A percentile compares a stretch with the other conserved stretches of the same genome.
Evolutionary conservation across 2,329 filamentous ascomycete species (phyloP).

Genomic region (Orbilia javanica): DNA sequence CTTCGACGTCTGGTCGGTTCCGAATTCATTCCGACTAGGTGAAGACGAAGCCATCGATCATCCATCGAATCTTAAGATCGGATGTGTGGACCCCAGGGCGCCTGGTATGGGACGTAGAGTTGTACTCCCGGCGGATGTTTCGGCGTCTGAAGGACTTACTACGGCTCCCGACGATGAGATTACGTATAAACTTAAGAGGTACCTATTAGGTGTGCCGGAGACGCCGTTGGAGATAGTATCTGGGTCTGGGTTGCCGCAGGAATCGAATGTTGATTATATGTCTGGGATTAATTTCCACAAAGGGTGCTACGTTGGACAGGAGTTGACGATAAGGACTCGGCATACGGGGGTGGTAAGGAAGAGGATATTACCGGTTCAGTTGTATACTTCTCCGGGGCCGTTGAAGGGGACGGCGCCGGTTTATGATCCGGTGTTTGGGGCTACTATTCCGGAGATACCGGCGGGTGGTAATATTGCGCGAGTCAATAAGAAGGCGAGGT

Average conservation of each 20-base stretch:
- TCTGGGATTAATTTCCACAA: conserved; percentile 91
- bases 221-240: conserved; percentile 81
- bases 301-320: conserved; percentile 96
- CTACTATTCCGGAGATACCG: conserved; percentile 62
- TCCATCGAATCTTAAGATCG: conserved; percentile 60
- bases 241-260: conserved; percentile 82
- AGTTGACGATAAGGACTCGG: conserved; percentile 93
- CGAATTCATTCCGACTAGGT: conserved; percentile 42
- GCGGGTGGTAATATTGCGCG: conserved; percentile 70
- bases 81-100: conserved; percentile 69
- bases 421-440: conserved; percentile 48
- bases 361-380: conserved; percentile 81
- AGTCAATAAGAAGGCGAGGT: conserved; percentile 72
- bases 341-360: conserved; percentile 95
- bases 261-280: conserved; percentile 89
- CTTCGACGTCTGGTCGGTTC: conserved; percentile 68
- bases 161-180: conserved; percentile 67
- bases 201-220: conserved; percentile 84
- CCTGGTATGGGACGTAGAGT: conserved; percentile 72
- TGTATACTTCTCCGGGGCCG: conserved; percentile 71
- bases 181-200: conserved; percentile 80
- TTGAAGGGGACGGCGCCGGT: conserved; percentile 35
- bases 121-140: conserved; percentile 64
- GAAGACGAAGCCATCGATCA: conserved; percentile 20
- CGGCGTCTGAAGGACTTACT: conserved; percentile 7